Percentiles rank a stretch among this genome's conserved stretches.
phyloP scores from a whole-genome alignment of 2,329 filamentous ascomycete genomes.

The Periconia digitata region DNA sequence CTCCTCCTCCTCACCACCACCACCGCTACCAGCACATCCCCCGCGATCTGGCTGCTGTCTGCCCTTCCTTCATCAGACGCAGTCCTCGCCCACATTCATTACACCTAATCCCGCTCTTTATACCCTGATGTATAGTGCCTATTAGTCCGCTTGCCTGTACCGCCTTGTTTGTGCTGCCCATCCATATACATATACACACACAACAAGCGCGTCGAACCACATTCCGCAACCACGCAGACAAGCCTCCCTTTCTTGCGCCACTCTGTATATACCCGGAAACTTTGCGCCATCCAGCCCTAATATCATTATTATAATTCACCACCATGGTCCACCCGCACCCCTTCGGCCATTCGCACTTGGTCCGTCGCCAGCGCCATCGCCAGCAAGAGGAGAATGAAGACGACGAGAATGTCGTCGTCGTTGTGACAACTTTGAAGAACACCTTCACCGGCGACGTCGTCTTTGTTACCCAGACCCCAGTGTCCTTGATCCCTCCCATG shows the following conservation, averaged over 20 bases:
- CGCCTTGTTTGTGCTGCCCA: conserved; percentile 3
- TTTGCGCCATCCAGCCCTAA: conserved; percentile 8
- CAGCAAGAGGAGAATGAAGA: conserved; percentile 13
- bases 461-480: conserved; percentile 26
- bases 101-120: conserved; percentile 30
- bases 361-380: conserved; percentile 30
- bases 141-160: conserved; percentile 17
- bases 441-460: conserved; percentile 53
- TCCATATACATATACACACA: background rate
- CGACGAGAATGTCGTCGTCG: conserved; percentile 28
- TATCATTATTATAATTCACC: conserved; percentile 17
- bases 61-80: conserved; percentile 42
- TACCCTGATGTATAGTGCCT: conserved; percentile 27
- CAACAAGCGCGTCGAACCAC: conserved; percentile 10
- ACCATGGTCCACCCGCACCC: conserved; percentile 29
- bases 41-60: conserved; percentile 44
- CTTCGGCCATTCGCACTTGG: conserved; percentile 26
- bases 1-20: conserved; percentile 15
- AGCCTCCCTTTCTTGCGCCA: conserved; percentile 33
- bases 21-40: conserved; percentile 20
- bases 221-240: conserved; percentile 27
- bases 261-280: conserved; percentile 31
- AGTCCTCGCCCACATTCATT: conserved; percentile 40
- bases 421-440: conserved; percentile 55
- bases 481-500: conserved; percentile 12